Evolutionary conservation across 2,329 filamentous ascomycete species (phyloP), one percentile per base, ranked within the genome.

Genomic region (Bipolaris bicolor): DNA sequence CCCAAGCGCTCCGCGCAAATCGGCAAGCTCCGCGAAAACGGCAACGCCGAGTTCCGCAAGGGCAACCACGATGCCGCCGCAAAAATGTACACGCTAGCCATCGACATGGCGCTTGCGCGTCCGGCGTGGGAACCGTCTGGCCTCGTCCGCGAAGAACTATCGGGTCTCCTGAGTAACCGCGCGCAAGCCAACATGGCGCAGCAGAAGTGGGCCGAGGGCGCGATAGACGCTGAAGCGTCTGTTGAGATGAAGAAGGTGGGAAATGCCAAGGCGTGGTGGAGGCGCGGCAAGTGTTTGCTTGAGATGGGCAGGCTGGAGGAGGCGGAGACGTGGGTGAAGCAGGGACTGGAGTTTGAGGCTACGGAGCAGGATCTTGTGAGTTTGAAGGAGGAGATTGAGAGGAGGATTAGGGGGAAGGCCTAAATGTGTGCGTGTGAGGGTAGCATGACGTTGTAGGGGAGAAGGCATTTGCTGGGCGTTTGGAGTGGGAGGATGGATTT

Each of bases 261-360:
- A 37, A 98, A 99, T 76, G 88, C 91, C 1, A 98, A 98, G 86
- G 93, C 88, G 0, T 98, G 94, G 92, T 97, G 92, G 89, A 83
- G 95, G 60, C 83, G 91, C 60, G 95, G 91, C 9, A 88, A 87
- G 80, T 96, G 92, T 73, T 78, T 98, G 72, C 79, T 89, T 64
- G 95, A 99, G 86, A 98, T 98, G 95, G 90, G 90, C 1, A 79
- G 94, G 59, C 79, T 91, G 70, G 87, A 90, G 53, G 94, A 98
- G 85, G 92, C 93, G 1, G 82, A 82, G 68, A 87, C 88, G 62
- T 96, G 92, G 87, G 84, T 97, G 39, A 84, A 83, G 64, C 84
- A 86, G 72, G 92, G 87, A 0, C 77, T 97, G 55, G 94, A 97
- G 81, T 88, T 93, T 74, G 92, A 96, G 80, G 90, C 89, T 11